Conservation (phyloP, 768 basidiomycete species). For the Trametes cingulata region DNA sequence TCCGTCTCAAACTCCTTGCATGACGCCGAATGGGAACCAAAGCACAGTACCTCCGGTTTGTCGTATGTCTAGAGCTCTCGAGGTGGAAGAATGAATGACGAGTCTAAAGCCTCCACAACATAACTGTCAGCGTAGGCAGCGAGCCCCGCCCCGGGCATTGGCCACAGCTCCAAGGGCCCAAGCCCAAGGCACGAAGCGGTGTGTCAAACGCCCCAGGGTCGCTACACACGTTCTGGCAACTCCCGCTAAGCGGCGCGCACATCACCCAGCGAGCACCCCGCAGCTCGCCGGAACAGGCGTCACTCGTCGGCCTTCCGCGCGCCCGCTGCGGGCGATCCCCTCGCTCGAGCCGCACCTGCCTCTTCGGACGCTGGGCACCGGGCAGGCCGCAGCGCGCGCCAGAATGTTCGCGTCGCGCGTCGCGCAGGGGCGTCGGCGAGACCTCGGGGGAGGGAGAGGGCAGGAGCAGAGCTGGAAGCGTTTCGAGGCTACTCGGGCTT, state of each 20-base stretch:
- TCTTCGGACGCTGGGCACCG: not conserved
- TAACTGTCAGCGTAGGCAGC: too few species aligned
- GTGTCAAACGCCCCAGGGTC: slow-evolving; percentile 5
- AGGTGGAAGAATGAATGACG: too few species aligned
- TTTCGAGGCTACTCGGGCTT: not conserved
- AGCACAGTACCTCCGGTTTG: too few species aligned
- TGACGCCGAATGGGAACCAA: too few species aligned
- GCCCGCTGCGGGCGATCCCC: too few species aligned
- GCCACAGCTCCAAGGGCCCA: not conserved
- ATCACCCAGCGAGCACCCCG: slow-evolving; percentile 7
- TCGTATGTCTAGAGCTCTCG: too few species aligned
- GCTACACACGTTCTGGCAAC: not conserved
- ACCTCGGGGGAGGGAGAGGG: too few species aligned
- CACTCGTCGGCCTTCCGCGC: not conserved
- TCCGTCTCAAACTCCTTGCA: not conserved
- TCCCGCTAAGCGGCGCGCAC: not conserved
- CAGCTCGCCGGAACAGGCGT: not conserved
- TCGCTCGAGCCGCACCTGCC: slow-evolving; percentile 1
- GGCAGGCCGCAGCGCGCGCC: too few species aligned
- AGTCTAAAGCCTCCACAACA: too few species aligned
- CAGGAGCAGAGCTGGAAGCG: not conserved
- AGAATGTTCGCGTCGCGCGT: not conserved
- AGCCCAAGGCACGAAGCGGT: not conserved
- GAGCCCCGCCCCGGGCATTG: too few species aligned
- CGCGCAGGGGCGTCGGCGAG: too few species aligned